A percentile compares a stretch with the other conserved stretches of the same genome.
phyloP scores from a whole-genome alignment of 768 basidiomycete species.

The Pisolithus orientalis region DNA sequence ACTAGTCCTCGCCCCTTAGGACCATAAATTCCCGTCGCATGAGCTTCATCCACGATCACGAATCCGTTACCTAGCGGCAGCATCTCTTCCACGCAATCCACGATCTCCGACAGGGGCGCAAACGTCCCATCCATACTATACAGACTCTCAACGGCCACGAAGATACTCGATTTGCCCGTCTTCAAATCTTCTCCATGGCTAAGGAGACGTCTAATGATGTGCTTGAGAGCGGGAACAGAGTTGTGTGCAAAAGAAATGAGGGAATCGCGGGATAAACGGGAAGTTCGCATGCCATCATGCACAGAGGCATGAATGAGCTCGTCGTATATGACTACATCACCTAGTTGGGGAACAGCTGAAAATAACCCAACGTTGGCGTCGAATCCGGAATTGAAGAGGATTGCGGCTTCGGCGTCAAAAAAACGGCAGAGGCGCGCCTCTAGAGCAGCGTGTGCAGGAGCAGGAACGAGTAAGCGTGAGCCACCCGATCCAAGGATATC shows the following conservation, averaged over 20 bases:
- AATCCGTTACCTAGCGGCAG: conserved; percentile 62
- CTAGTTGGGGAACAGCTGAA: conserved; percentile 66
- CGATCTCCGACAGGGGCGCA: conserved; percentile 64
- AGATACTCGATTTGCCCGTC: conserved; percentile 45
- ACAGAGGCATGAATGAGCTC: conserved; percentile 88
- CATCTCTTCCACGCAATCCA: conserved; percentile 51
- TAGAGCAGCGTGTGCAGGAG: conserved; percentile 51
- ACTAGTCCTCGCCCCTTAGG: conserved; percentile 71
- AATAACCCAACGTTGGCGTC: conserved; percentile 91
- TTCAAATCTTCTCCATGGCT: conserved; percentile 30
- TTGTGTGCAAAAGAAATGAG: conserved; percentile 68
- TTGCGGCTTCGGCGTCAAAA: conserved; percentile 56
- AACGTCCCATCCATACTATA: conserved; percentile 98
- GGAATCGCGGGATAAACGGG: conserved; percentile 34
- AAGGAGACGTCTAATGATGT: conserved; percentile 37
- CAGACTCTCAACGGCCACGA: conserved; percentile 81
- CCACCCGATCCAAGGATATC: conserved; percentile 81
- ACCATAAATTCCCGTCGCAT: conserved; percentile 89
- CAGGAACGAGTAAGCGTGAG: conserved; percentile 73
- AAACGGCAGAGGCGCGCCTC: conserved; percentile 63
- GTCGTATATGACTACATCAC: conserved; percentile 77
- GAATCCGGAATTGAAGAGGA: conserved; percentile 90
- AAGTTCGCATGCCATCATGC: conserved; percentile 82
- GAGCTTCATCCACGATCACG: conserved; percentile 88
- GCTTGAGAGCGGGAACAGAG: conserved; percentile 44